A percentile compares a stretch with the other conserved stretches of the same genome.
Evolutionary conservation across 108 stramenopile species (phyloP).

Genomic region (Ochromonas danica): DNA sequence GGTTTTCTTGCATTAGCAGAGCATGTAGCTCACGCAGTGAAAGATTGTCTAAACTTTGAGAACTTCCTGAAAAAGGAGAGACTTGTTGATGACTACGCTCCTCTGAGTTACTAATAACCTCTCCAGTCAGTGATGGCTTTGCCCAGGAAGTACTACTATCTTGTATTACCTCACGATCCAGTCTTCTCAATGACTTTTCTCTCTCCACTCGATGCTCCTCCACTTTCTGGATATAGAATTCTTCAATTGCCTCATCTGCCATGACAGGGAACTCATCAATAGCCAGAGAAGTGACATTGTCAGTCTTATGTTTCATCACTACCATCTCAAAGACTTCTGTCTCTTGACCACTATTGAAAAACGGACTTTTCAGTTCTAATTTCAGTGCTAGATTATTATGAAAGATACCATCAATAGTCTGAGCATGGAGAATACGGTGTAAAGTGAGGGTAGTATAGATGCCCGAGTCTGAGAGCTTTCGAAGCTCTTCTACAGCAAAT

Average conservation of each 20-base stretch:
- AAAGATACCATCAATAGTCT: conserved; percentile 5
- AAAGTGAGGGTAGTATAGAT: neutral
- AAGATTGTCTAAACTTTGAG: no score
- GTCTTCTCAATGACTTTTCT: neutral
- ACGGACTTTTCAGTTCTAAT: neutral
- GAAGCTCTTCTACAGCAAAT: neutral
- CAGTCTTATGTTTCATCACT: conserved; percentile 31
- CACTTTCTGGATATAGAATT: conserved; percentile 12
- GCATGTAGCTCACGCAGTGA: no score
- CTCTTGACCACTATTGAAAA: conserved; percentile 24
- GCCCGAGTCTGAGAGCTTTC: neutral
- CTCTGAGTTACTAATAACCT: no score
- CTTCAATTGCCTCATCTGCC: conserved; percentile 36
- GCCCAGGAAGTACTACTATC: no score
- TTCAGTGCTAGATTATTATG: conserved; percentile 26
- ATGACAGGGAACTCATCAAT: conserved; percentile 46
- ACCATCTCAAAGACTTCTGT: conserved; percentile 23
- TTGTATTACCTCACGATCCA: conserved; percentile 3
- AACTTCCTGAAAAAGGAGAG: no score
- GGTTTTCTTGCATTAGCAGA: no score
- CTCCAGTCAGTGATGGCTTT: no score
- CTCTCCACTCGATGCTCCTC: neutral
- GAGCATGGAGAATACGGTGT: neutral
- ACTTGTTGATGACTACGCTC: no score
- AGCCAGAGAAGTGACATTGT: conserved; percentile 26